Base-by-base conservation (phyloP, 1,139 yeast genomes). In the Meyerozyma athensensis region DNA sequence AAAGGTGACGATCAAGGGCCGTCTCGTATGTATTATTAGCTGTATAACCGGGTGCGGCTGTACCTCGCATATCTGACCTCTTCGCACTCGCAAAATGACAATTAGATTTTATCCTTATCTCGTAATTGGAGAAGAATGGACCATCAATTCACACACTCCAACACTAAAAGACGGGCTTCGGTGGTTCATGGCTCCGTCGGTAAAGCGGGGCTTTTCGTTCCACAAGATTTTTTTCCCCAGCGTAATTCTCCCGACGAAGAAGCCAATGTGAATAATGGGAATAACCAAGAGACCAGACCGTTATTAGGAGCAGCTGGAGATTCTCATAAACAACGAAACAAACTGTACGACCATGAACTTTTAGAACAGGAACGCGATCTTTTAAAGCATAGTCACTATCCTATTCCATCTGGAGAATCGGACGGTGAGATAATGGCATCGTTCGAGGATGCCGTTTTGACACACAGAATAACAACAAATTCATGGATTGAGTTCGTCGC, bases 161-260 rank as follows among this genome's bases (percentile, higher is more conserved):
- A 68, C 33, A 56, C 68, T 3, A 64, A 71, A 46, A 59, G 81
- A 46, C 57, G 80, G 41, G 78, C 77, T 3, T 74, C 80, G 3
- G 60, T 73, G 0, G 74, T 74, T 0, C 74, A 65, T 39, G 81
- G 79, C 1, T 72, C 79, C 3, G 58, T 68, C 2, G 79, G 80
- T 6, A 68, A 77, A 46, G 71, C 74, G 7, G 80, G 81, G 0
- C 56, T 77, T 7, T 76, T 61, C 38, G 52, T 72, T 18, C 81
- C 81, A 0, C 61, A 68, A 19, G 81, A 77, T 52, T 76, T 76
- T 14, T 9, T 28, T 14, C 32, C 14, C n/a, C 9, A 24, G 7
- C 28, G 28, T n/a, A 12, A 24, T n/a, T 5, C 13, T 4, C 12
- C 6, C 4, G 32, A 28, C 16, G 20, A 28, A 9, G 32, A 28